These are phyloP conservation scores for Botrytis galanthina DNA, from an alignment of 2,329 filamentous ascomycete genomes.

Conservation along the genomic window DNA sequence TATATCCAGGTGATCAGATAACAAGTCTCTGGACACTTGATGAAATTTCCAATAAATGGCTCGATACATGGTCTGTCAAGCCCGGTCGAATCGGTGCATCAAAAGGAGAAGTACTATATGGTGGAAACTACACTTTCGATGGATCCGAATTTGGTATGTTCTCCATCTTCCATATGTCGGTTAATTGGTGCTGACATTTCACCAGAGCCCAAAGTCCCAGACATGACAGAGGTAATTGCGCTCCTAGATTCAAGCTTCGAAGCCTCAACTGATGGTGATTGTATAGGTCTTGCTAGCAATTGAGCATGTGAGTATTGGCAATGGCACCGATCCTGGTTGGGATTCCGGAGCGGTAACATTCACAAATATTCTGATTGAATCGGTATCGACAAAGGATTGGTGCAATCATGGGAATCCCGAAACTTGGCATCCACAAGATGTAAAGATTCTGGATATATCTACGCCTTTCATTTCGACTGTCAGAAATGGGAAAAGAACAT, in stretches of 20 bases:
- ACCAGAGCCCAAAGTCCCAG: conserved; percentile 12
- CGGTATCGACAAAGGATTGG: conserved; percentile 2
- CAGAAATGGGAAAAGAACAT: neutral
- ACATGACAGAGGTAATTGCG: conserved; percentile 1
- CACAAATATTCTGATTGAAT: conserved; percentile 17
- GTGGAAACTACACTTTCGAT: conserved; percentile 15
- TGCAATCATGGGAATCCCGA: conserved; percentile 2
- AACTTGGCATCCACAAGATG: neutral
- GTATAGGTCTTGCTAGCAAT: neutral
- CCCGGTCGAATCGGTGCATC: neutral
- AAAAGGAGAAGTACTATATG: conserved; percentile 8
- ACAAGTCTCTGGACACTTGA: conserved; percentile 13
- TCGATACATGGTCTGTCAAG: conserved; percentile 14
- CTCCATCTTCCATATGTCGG: neutral
- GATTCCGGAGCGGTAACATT: conserved; percentile 13
- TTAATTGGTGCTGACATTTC: neutral
- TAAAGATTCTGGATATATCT: neutral
- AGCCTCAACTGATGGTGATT: neutral
- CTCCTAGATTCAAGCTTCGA: neutral
- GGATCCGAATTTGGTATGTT: neutral
- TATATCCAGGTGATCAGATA: conserved; percentile 12
- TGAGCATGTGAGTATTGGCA: neutral
- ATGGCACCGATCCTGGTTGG: conserved; percentile 1
- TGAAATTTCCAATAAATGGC: conserved; percentile 3
- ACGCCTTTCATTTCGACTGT: neutral